These are phyloP conservation scores for Lineolata rhizophorae DNA, from an alignment of 495 filamentous ascomycete species.

Conservation along the genomic window DNA sequence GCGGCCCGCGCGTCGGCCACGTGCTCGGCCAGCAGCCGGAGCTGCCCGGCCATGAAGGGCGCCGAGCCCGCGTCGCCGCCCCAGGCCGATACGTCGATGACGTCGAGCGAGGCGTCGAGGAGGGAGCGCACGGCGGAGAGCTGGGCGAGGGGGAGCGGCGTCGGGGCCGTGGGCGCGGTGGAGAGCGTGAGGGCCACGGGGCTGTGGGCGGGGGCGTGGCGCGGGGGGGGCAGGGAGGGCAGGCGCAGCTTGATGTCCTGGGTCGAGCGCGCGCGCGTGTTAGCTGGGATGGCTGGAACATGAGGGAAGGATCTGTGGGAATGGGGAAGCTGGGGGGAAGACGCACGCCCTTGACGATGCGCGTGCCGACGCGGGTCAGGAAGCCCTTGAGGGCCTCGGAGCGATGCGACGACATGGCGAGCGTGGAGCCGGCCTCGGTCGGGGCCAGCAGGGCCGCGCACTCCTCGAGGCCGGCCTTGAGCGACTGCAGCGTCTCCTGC, in stretches of 20 bases:
- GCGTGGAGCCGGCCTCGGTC: slow-evolving; percentile 58
- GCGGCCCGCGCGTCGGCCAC: slow-evolving; percentile 43
- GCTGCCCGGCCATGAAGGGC: slow-evolving; percentile 55
- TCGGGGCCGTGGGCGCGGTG: slow-evolving; percentile 24
- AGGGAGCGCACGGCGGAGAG: slow-evolving; percentile 46
- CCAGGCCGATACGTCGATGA: slow-evolving; percentile 53
- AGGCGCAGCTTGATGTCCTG: slow-evolving; percentile 17
- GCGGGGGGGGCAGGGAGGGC: slow-evolving; percentile 25
- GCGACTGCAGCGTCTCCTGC: slow-evolving; percentile 48
- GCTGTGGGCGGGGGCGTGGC: slow-evolving; percentile 27
- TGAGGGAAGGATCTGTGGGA: no score
- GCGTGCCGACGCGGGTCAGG: slow-evolving; percentile 40
- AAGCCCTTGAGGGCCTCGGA: slow-evolving; percentile 82
- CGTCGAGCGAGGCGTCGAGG: slow-evolving; percentile 58
- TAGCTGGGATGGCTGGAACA: no score
- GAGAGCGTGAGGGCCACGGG: slow-evolving; percentile 37
- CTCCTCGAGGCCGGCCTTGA: slow-evolving; percentile 74
- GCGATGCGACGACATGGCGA: slow-evolving; percentile 69
- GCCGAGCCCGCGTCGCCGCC: slow-evolving; percentile 34
- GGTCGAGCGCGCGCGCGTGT: no score
- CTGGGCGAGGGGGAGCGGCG: slow-evolving; percentile 38
- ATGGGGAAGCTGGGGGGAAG: not conserved
- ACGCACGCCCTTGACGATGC: slow-evolving; percentile 21
- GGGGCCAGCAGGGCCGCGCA: slow-evolving; percentile 69
- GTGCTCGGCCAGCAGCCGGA: slow-evolving; percentile 53